Conservation (phyloP, 169 alveolate genomes). For the Eimeria falciformis region DNA sequence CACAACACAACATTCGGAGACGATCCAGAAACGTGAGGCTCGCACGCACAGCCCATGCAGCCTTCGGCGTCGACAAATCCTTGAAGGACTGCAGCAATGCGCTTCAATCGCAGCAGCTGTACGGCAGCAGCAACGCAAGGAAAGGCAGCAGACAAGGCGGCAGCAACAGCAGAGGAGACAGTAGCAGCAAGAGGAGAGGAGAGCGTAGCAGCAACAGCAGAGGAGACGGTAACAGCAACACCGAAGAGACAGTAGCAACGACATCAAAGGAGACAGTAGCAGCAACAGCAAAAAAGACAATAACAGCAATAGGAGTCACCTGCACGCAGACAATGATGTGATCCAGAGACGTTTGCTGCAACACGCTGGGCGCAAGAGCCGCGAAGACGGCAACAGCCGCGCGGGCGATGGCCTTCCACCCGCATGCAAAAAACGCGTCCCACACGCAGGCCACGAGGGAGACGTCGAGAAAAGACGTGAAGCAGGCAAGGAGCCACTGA, state of each 20-base stretch:
- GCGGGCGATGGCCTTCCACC: slow-evolving; percentile 63
- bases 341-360: slow-evolving; percentile 28
- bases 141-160: background rate
- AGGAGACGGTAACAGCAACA: background rate
- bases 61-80: background rate
- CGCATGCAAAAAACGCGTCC: slow-evolving; percentile 54
- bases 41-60: background rate
- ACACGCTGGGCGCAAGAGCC: background rate
- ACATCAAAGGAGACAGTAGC: background rate
- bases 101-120: background rate
- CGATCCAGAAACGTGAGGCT: background rate
- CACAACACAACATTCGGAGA: background rate
- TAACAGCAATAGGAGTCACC: background rate
- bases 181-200: background rate
- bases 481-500: slow-evolving; percentile 65
- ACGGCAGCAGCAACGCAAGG: background rate
- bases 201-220: slow-evolving; percentile 12
- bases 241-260: background rate
- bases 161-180: background rate
- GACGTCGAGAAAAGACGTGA: slow-evolving; percentile 15
- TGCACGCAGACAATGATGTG: slow-evolving; percentile 2
- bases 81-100: no score
- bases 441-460: slow-evolving; percentile 30
- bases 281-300: background rate
- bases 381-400: slow-evolving; percentile 40